A percentile compares a stretch with the other conserved stretches of the same genome.
Evolutionary conservation across 805 yeast genomes (phyloP).

Genomic region (Geotrichum ghanense): DNA sequence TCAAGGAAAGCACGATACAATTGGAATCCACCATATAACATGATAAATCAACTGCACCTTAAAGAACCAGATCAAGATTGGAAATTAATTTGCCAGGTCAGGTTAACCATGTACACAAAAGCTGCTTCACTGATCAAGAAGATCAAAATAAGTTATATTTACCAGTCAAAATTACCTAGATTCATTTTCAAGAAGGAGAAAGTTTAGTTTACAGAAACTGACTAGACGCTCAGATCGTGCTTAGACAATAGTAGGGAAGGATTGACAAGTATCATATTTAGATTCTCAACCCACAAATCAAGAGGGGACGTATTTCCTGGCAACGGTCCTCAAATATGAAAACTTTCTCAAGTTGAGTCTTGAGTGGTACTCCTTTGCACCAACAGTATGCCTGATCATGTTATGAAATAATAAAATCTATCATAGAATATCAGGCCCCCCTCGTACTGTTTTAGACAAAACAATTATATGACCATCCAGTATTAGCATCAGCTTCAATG

Average conservation of each 20-base stretch:
- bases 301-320: slow-evolving; percentile 63
- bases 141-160: slow-evolving; percentile 66
- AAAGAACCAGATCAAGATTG: slow-evolving; percentile 19
- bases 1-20: slow-evolving; percentile 65
- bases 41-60: slow-evolving; percentile 83
- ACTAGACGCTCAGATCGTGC: slow-evolving; percentile 60
- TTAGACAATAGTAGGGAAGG: slow-evolving; percentile 84
- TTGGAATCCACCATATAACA: slow-evolving; percentile 89
- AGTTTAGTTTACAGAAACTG: slow-evolving; percentile 36
- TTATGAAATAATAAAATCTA: slow-evolving; percentile 61
- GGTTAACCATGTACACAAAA: slow-evolving; percentile 22
- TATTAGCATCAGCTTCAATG: slow-evolving; percentile 45
- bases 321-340: slow-evolving; percentile 55
- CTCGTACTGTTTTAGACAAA: background rate
- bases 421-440: slow-evolving; percentile 56
- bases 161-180: slow-evolving; percentile 47
- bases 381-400: slow-evolving; percentile 21
- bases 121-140: slow-evolving; percentile 51
- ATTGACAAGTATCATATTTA: slow-evolving; percentile 57
- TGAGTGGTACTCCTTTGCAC: slow-evolving; percentile 63
- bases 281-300: slow-evolving; percentile 86
- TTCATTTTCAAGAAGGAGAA: slow-evolving; percentile 83
- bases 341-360: slow-evolving; percentile 63
- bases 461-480: slow-evolving; percentile 50
- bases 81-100: slow-evolving; percentile 29